Base-by-base conservation (phyloP, 2,329 filamentous ascomycete species). In the Apiospora rasikravindrae region DNA sequence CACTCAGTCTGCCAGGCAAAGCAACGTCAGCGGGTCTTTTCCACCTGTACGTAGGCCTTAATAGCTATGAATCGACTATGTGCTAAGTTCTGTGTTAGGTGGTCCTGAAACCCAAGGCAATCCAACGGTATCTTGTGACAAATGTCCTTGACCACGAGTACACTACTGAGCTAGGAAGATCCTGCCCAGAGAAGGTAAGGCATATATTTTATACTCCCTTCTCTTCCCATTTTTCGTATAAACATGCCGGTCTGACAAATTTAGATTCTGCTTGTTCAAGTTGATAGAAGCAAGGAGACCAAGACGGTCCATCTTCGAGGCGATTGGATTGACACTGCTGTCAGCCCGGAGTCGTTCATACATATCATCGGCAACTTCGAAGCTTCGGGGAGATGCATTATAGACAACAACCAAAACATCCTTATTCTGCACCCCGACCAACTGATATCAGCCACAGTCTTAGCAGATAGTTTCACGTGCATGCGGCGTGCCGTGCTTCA, bases 381-480 rank as follows among this genome's bases (percentile, higher is more conserved):
- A 72, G 76, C 83, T 0, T 87, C 84, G 22, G 93, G 94, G 1
- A 90, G 92, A 80, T 97, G 95, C 80, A 84, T 97, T 67, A 88
- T 98, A 74, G 93, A 97, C 79, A 94, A 98, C 80, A 86, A 88
- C 2, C 88, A 92, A 69, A 94, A 95, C 77, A 93, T 98, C 81
- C 85, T 99, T 69, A 95, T 99, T 72, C 84, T 99, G 19, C 95
- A 99, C 78, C 96, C 96, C 0, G 96, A 99, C 78, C 95, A 98
- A 82, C 88, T 99, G 45, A 93, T 99, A 70, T 98, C 96, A 2
- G 93, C 96, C 2, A 98, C 96, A 0, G 94, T 97, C 6, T 93
- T 99, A 61, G 95, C 95, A n/a, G 96, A 99, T 82, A 98, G 96
- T 0, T 98, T 98, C 80, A 92, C 91, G 33, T 99, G 96, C 80